phyloP scores from a whole-genome alignment of 768 basidiomycete genomes.

The Hemileccinum rubropunctum region DNA sequence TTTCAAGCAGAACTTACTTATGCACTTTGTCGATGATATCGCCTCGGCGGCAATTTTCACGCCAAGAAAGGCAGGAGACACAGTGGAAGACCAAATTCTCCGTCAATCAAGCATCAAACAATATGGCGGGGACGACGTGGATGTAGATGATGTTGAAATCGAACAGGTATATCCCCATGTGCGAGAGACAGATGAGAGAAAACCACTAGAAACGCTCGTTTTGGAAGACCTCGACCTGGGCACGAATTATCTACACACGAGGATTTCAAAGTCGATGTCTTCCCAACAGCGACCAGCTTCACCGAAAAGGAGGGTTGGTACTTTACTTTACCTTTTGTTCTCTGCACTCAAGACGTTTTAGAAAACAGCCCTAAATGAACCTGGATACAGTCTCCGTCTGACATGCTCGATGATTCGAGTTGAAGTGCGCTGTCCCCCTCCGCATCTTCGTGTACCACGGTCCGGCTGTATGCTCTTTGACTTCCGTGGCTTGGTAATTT shows the following conservation, averaged over 20 bases:
- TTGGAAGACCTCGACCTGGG: constrained; percentile 60
- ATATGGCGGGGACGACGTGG: constrained; percentile 12
- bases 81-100: not conserved
- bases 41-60: constrained; percentile 18
- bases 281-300: constrained; percentile 3
- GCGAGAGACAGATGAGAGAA: constrained; percentile 36
- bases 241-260: constrained; percentile 39
- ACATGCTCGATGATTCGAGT: constrained; percentile 58
- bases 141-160: constrained; percentile 24
- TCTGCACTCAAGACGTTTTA: constrained; percentile 9
- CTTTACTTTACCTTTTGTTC: not conserved
- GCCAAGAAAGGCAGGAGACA: constrained; percentile 2
- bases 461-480: constrained; percentile 73
- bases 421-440: constrained; percentile 67
- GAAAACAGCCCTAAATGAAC: constrained; percentile 5
- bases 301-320: constrained; percentile 18
- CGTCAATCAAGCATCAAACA: constrained; percentile 3
- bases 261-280: constrained; percentile 6
- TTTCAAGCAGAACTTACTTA: constrained; percentile 36
- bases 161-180: constrained; percentile 14
- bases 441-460: constrained; percentile 42
- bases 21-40: constrained; percentile 50
- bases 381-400: constrained; percentile 32
- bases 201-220: constrained; percentile 46
- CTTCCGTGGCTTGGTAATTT: constrained; percentile 49